Evolutionary conservation across 2,329 filamentous ascomycete genomes (phyloP).

Genomic region (Grosmannia clavigera): DNA sequence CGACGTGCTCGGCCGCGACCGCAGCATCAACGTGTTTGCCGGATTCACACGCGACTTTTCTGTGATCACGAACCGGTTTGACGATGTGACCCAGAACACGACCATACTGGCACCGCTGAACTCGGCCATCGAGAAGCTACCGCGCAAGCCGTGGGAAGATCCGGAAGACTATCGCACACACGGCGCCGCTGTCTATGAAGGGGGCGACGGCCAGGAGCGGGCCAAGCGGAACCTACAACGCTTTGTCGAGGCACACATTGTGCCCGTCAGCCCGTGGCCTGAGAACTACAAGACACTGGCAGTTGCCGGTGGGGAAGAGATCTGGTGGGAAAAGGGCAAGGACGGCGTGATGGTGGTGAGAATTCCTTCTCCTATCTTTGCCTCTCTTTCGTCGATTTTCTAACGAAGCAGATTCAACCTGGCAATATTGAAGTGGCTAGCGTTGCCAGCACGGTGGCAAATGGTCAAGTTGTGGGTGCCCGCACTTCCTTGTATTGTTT

Average conservation of each 20-base stretch:
- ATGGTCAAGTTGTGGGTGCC: constrained; percentile 61
- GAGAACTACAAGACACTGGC: constrained; percentile 55
- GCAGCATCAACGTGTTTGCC: constrained; percentile 73
- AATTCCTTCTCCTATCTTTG: neutral
- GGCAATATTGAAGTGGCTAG: constrained; percentile 65
- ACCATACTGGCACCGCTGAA: constrained; percentile 85
- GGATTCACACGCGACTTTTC: constrained; percentile 66
- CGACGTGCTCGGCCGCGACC: constrained; percentile 71
- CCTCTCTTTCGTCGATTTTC: neutral
- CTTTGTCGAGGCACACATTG: constrained; percentile 80
- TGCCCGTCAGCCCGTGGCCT: constrained; percentile 63
- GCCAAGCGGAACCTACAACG: constrained; percentile 63
- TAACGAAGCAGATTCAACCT: constrained; percentile 52
- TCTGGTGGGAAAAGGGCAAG: constrained; percentile 68
- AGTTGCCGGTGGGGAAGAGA: constrained; percentile 42
- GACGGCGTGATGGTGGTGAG: constrained; percentile 55
- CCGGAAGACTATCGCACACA: constrained; percentile 56
- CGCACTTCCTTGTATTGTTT: neutral
- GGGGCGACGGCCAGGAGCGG: constrained; percentile 59
- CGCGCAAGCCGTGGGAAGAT: constrained; percentile 79
- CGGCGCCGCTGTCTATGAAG: constrained; percentile 63
- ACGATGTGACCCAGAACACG: constrained; percentile 54
- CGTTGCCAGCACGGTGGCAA: constrained; percentile 64
- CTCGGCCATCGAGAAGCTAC: constrained; percentile 61
- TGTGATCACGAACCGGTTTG: constrained; percentile 54